Percentiles rank a stretch among this genome's conserved stretches.
Evolutionary conservation across 495 filamentous ascomycete genomes (phyloP).

Genomic region (Hypoxylon lenormandii): DNA sequence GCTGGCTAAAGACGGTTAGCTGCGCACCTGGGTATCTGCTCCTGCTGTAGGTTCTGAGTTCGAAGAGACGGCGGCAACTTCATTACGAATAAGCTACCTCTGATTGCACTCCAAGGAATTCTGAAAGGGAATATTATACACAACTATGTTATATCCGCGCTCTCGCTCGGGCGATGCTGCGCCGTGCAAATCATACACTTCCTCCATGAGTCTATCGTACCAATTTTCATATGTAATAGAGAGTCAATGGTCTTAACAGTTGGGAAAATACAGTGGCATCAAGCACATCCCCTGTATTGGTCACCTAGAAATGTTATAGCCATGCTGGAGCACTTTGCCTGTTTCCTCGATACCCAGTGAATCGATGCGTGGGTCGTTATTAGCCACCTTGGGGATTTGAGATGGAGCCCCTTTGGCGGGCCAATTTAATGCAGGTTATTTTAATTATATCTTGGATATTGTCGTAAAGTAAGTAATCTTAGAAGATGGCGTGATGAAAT

Average conservation of each 20-base stretch:
- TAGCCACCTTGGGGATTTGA: slow-evolving; percentile 57
- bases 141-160: slow-evolving; percentile 60
- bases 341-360: slow-evolving; percentile 72
- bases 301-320: slow-evolving; percentile 56
- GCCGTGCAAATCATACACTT: slow-evolving; percentile 55
- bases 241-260: slow-evolving; percentile 3
- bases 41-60: too few species aligned
- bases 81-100: too few species aligned
- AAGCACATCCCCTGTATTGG: slow-evolving; percentile 48
- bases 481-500: too few species aligned
- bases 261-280: slow-evolving; percentile 47
- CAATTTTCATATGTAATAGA: slow-evolving; percentile 55
- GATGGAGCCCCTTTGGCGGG: too few species aligned
- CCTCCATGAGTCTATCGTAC: slow-evolving; percentile 61
- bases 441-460: too few species aligned
- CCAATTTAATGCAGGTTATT: too few species aligned
- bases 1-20: too few species aligned
- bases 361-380: slow-evolving; percentile 57
- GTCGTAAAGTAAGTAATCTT: too few species aligned
- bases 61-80: too few species aligned
- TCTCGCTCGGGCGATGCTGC: slow-evolving; percentile 53
- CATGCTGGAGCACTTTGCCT: slow-evolving; percentile 73
- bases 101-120: too few species aligned
- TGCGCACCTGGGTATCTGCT: too few species aligned
- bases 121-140: slow-evolving; percentile 65